Percentiles rank a stretch among this genome's conserved stretches.
Conservation (phyloP, 371 early-diverging fungal genomes). For the Coemansia sp. region DNA sequence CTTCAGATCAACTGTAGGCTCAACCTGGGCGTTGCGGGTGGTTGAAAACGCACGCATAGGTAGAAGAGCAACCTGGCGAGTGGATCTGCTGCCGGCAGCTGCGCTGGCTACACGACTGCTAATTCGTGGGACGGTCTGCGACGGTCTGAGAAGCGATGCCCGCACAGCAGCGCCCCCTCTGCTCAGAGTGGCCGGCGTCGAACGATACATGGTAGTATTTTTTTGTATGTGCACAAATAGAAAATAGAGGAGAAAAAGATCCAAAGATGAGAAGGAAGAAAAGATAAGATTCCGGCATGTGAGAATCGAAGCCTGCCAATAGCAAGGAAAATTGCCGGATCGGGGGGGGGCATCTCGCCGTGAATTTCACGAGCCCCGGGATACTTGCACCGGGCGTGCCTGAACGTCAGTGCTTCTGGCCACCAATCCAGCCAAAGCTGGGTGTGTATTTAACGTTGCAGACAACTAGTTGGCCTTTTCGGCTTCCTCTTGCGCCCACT, state of each 20-base stretch:
- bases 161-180: slow-evolving; percentile 4
- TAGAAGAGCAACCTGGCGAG: not conserved
- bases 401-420: no score
- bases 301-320: not conserved
- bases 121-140: not conserved
- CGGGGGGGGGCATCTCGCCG: no score
- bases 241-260: not conserved
- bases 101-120: not conserved
- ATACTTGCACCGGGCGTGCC: no score
- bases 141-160: not conserved
- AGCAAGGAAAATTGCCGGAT: no score
- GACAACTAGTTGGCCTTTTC: slow-evolving; percentile 3
- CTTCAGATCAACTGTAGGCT: slow-evolving; percentile 1
- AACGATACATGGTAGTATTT: slow-evolving; percentile 17
- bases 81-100: not conserved
- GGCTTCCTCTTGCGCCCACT: slow-evolving; percentile 48
- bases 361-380: no score
- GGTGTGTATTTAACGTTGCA: not conserved
- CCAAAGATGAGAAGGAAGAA: slow-evolving; percentile 1
- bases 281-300: not conserved
- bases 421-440: no score
- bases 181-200: slow-evolving; percentile 9
- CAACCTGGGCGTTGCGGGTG: slow-evolving; percentile 4
- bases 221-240: not conserved
- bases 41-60: slow-evolving; percentile 11